phyloP scores from a whole-genome alignment of 129 eudicot genomes.

The Centrapalus pauciflorus region DNA sequence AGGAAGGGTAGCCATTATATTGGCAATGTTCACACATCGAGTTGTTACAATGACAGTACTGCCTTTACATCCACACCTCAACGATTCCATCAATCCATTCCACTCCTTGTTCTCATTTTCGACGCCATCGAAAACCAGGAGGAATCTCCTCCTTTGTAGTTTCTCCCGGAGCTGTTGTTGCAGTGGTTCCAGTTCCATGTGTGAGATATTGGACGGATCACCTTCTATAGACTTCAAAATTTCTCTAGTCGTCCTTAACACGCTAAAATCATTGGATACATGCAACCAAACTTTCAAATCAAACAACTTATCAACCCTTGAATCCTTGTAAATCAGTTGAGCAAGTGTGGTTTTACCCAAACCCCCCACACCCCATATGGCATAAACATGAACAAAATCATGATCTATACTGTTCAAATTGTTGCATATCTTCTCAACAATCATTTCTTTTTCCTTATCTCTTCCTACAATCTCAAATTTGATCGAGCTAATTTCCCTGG shows the following conservation, averaged over 20 bases:
- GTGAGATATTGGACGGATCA: neutral
- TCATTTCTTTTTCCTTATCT: constrained; percentile 13
- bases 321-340: constrained; percentile 18
- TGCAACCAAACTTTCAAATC: constrained; percentile 26
- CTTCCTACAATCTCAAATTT: constrained; percentile 25
- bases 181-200: constrained; percentile 10
- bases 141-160: constrained; percentile 9
- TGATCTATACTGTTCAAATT: constrained; percentile 8
- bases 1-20: constrained; percentile 6
- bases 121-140: constrained; percentile 28
- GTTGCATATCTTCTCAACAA: constrained; percentile 11
- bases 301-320: constrained; percentile 18
- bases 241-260: constrained; percentile 3
- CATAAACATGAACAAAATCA: constrained; percentile 4
- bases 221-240: constrained; percentile 19
- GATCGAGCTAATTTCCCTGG: neutral
- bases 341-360: constrained; percentile 28
- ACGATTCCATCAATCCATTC: constrained; percentile 16
- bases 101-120: neutral
- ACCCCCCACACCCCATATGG: constrained; percentile 26
- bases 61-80: constrained; percentile 17
- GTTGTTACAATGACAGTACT: constrained; percentile 20
- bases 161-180: neutral
- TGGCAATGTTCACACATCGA: constrained; percentile 9
- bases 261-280: constrained; percentile 5